These are phyloP conservation scores for Scutellaria galericulata DNA, from an alignment of 257 asterid species.

Conservation along the genomic window DNA sequence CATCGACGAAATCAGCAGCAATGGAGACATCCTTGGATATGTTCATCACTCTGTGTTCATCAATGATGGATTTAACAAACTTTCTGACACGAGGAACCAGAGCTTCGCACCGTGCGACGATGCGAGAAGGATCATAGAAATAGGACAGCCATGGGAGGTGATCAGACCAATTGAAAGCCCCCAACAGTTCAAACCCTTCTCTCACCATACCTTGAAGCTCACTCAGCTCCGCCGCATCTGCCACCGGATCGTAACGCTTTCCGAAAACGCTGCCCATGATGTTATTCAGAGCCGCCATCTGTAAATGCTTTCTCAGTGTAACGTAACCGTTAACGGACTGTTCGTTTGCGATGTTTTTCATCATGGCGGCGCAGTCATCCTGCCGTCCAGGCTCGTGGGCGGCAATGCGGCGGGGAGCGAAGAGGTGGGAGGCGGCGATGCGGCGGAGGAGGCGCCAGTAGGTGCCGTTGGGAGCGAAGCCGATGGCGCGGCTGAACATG, in stretches of 20 bases:
- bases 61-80: conserved; percentile 50
- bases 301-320: conserved; percentile 45
- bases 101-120: conserved; percentile 46
- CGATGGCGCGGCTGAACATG: conserved; percentile 74
- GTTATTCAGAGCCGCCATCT: conserved; percentile 51
- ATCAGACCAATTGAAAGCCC: conserved; percentile 71
- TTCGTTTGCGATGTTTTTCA: conserved; percentile 24
- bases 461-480: conserved; percentile 71
- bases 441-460: conserved; percentile 79
- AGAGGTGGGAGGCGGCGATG: conserved; percentile 66
- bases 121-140: conserved; percentile 49
- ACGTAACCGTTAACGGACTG: conserved; percentile 35
- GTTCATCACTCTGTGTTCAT: conserved; percentile 36
- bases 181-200: conserved; percentile 70
- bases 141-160: conserved; percentile 59
- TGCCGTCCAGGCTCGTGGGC: conserved; percentile 46
- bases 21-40: background rate
- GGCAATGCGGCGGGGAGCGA: conserved; percentile 56
- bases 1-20: conserved; percentile 63
- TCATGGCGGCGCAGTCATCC: conserved; percentile 39
- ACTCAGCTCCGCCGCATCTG: conserved; percentile 34
- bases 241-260: conserved; percentile 40
- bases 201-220: conserved; percentile 55
- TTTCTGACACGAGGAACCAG: conserved; percentile 61
- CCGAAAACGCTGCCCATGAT: conserved; percentile 75